A percentile compares a stretch with the other conserved stretches of the same genome.
These are phyloP conservation scores for Massarina eburnea DNA, from an alignment of 2,329 filamentous ascomycete genomes.

Conservation along the genomic window DNA sequence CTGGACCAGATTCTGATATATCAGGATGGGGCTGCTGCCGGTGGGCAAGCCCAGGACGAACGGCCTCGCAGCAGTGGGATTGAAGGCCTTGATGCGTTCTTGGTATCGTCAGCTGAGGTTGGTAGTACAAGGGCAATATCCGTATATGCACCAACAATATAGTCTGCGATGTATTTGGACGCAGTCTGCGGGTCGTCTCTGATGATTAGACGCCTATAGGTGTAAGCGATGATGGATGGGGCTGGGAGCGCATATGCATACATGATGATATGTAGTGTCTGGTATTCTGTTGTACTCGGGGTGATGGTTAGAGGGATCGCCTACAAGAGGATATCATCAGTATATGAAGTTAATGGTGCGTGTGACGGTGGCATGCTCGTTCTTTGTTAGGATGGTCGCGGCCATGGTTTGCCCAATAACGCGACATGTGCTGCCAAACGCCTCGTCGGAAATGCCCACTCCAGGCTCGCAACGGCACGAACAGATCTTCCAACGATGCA, in stretches of 20 bases:
- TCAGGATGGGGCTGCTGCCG: slow-evolving; percentile 75
- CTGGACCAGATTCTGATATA: slow-evolving; percentile 75
- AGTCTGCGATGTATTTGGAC: slow-evolving; percentile 76
- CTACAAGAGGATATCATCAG: background rate
- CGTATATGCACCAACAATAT: slow-evolving; percentile 65
- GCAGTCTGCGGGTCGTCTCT: slow-evolving; percentile 69
- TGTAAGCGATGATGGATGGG: slow-evolving; percentile 28
- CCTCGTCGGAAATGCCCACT: slow-evolving; percentile 8
- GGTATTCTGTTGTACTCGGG: background rate
- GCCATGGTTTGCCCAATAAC: slow-evolving; percentile 21
- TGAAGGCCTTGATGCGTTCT: slow-evolving; percentile 78
- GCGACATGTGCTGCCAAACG: slow-evolving; percentile 12
- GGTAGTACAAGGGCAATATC: slow-evolving; percentile 22
- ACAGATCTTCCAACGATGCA: slow-evolving; percentile 24
- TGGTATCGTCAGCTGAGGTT: slow-evolving; percentile 26
- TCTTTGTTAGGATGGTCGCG: slow-evolving; percentile 27
- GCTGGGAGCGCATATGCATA: slow-evolving; percentile 30
- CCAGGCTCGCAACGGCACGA: slow-evolving; percentile 12
- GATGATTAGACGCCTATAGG: slow-evolving; percentile 77
- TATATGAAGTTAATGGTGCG: slow-evolving; percentile 1
- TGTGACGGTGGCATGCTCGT: slow-evolving; percentile 10
- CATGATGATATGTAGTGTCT: slow-evolving; percentile 24
- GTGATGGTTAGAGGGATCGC: background rate
- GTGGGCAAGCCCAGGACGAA: slow-evolving; percentile 85
- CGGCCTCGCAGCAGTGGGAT: slow-evolving; percentile 69